phyloP scores from a whole-genome alignment of 2,329 filamentous ascomycete genomes.

The Taxawa tesnikishii region DNA sequence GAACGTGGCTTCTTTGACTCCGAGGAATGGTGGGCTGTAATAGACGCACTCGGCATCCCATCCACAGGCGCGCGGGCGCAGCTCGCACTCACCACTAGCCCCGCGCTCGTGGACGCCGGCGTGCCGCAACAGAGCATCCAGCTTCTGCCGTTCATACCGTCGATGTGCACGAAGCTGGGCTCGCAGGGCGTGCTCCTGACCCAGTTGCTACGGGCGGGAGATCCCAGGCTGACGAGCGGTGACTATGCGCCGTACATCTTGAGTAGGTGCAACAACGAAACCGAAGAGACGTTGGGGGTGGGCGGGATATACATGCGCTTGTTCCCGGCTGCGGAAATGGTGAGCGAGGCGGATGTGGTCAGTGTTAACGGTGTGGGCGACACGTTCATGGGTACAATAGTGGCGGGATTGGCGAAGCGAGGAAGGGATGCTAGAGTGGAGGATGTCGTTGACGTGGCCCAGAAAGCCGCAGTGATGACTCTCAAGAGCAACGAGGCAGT shows the following conservation, averaged over 20 bases:
- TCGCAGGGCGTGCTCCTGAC: slow-evolving; percentile 63
- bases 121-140: slow-evolving; percentile 75
- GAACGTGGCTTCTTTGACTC: slow-evolving; percentile 56
- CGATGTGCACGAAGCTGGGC: slow-evolving; percentile 75
- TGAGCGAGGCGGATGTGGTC: slow-evolving; percentile 53
- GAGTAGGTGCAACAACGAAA: slow-evolving; percentile 39
- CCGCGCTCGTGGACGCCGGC: slow-evolving; percentile 60
- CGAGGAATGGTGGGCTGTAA: slow-evolving; percentile 62
- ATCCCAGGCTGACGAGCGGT: slow-evolving; percentile 52
- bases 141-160: slow-evolving; percentile 78
- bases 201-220: slow-evolving; percentile 53
- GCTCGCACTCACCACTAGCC: slow-evolving; percentile 56
- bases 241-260: slow-evolving; percentile 60
- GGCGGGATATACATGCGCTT: slow-evolving; percentile 74
- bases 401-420: slow-evolving; percentile 59
- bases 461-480: slow-evolving; percentile 68
- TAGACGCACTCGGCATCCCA: slow-evolving; percentile 67
- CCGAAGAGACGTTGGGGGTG: slow-evolving; percentile 41
- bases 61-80: slow-evolving; percentile 56
- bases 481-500: slow-evolving; percentile 66
- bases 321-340: slow-evolving; percentile 51
- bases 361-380: slow-evolving; percentile 94
- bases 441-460: slow-evolving; percentile 64
- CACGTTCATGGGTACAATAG: slow-evolving; percentile 74
- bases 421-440: slow-evolving; percentile 36